phyloP scores from a whole-genome alignment of 2,329 filamentous ascomycete genomes.

The Mollisiaceae sp. region DNA sequence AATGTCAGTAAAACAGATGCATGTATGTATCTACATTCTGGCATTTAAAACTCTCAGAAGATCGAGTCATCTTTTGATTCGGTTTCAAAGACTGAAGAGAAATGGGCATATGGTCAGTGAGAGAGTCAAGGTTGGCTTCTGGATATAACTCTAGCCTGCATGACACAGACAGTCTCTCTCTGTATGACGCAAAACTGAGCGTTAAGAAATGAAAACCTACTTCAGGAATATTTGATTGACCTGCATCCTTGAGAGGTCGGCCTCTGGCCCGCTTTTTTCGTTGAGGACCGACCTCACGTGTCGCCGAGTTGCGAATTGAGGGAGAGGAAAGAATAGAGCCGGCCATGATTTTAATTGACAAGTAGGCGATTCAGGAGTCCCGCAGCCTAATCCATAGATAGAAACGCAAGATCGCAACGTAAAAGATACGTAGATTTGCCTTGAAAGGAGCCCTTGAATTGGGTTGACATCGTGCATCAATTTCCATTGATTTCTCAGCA shows the following conservation, averaged over 20 bases:
- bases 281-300: neutral
- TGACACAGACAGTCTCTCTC: neutral
- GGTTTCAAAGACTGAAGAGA: no score
- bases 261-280: constrained; percentile 10
- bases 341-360: neutral
- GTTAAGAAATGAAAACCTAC: neutral
- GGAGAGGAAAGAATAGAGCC: constrained; percentile 5
- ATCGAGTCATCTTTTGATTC: no score
- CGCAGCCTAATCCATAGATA: neutral
- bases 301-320: neutral
- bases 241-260: constrained; percentile 9
- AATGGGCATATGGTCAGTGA: no score
- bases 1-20: neutral
- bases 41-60: no score
- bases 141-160: no score
- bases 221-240: constrained; percentile 11
- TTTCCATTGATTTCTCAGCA: constrained; percentile 1
- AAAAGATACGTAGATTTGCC: neutral
- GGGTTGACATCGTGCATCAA: neutral
- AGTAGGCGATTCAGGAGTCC: neutral
- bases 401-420: neutral
- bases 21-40: no score
- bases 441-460: neutral
- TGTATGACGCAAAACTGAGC: neutral
- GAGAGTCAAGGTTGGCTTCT: no score